These are phyloP conservation scores for Zangia roseola DNA, from an alignment of 768 basidiomycete genomes.

Conservation along the genomic window DNA sequence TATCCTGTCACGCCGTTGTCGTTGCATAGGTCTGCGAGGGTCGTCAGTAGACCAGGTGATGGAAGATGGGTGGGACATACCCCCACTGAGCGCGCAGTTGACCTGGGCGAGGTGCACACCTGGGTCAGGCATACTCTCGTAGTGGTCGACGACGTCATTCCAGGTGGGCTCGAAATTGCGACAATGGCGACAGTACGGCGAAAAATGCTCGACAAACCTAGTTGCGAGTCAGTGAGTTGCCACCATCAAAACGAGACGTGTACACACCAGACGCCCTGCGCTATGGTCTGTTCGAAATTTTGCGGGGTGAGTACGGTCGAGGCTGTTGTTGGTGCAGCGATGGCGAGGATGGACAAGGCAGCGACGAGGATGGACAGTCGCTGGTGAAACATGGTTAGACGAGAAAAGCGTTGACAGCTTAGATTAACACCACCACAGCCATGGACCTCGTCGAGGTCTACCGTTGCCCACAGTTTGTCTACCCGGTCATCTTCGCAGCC, in stretches of 20 bases:
- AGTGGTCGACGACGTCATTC: constrained; percentile 60
- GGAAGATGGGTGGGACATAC: constrained; percentile 39
- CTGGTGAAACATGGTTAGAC: not conserved
- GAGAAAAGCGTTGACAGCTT: not conserved
- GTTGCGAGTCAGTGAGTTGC: not conserved
- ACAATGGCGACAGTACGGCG: constrained; percentile 85
- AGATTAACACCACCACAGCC: not conserved
- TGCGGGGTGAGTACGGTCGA: constrained; percentile 50
- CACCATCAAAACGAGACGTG: not conserved
- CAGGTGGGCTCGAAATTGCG: constrained; percentile 78
- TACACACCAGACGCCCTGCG: constrained; percentile 59
- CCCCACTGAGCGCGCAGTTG: constrained; percentile 75
- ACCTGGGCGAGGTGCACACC: constrained; percentile 73
- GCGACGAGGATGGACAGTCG: constrained; percentile 30
- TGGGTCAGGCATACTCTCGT: constrained; percentile 38
- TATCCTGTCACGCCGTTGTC: constrained; percentile 69
- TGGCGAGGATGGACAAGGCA: constrained; percentile 27
- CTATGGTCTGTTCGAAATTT: constrained; percentile 52
- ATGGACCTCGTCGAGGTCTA: constrained; percentile 52
- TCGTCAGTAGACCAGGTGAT: not conserved
- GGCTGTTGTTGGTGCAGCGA: constrained; percentile 36
- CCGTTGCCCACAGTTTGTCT: constrained; percentile 51
- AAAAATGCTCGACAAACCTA: constrained; percentile 85
- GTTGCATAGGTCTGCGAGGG: constrained; percentile 68
- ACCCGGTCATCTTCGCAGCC: constrained; percentile 52